Evolutionary conservation across 1,284 basidiomycete species (phyloP), one percentile per base, ranked within the genome.

Genomic region (Bjerkandera adusta): DNA sequence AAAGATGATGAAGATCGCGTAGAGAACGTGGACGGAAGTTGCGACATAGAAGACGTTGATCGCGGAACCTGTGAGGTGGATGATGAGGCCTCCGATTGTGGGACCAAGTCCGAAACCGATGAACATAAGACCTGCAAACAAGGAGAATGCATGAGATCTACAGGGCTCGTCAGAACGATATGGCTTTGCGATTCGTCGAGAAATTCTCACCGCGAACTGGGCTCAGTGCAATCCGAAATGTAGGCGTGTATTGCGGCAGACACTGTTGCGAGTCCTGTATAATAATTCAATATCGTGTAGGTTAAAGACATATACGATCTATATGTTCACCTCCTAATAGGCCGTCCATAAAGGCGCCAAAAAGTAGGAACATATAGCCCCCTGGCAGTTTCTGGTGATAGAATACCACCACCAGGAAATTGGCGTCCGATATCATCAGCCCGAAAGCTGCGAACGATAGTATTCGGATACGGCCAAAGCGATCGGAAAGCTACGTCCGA

Each of bases 301-400:
- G 36, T 16, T 26, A 22, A 16, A 24, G 37, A 41, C 5, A 8
- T 3, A 48, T 20, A 66, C 72, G 64, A n/a, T n/a, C n/a, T n/a
- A n/a, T n/a, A n/a, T n/a, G n/a, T n/a, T n/a, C 63, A 78, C 94
- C 89, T 49, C 94, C 94, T 5, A 92, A 65, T 3, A 76, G 50
- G 6, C 93, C 94, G 53, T 95, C 91, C 1, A 92, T 50, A 3
- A 83, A 57, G 7, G 85, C 81, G 1, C 87, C 87, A 11, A 88
- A 56, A 7, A 94, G 57, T n/a, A 94, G 71, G 60, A 90, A 85
- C 76, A 87, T 87, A 64, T 92, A 92, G 11, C 89, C 87, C 4
- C 90, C 88, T 1, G 89, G 88, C 5, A 90, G 67, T 13, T 67
- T 57, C 44, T 77, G 67, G 27, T 78, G 78, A 62, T 76, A 85